Base-by-base conservation (phyloP, 495 filamentous ascomycete genomes). In the Tuber borchii region DNA sequence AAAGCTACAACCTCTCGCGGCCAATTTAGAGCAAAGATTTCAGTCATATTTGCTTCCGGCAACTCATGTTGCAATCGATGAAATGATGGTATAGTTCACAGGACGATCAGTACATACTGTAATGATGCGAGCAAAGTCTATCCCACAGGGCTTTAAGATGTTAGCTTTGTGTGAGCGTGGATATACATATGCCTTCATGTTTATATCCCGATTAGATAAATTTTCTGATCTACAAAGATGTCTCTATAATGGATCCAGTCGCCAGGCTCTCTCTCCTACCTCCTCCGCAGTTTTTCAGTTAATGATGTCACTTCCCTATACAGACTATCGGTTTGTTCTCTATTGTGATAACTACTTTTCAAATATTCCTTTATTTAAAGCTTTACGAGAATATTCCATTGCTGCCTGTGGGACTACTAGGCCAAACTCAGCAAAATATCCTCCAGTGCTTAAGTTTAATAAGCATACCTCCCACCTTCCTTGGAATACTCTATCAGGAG, bases 311-410 rank as follows among this genome's bases (percentile, higher is more conserved):
- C 31, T 74, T n/a, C 61, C 40, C 4, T 42, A 5, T 70, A 74
- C 20, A 19, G 10, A 10, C 10, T 10, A 56, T 56, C 43, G 39
- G 6, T 70, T 77, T 68, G 44, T 73, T 68, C 39, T 77, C 9
- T 77, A 71, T 20, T 77, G 65, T 26, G 72, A 77, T 65, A 77
- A 74, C 39, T 77, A 73, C n/a, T 74, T 77, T 45, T 69, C 75
- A 0, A 69, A 73, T 68, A 68, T 77, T 4, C 10, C 44, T 14
- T 20, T 74, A 10, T 77, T 74, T 9, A 12, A 12, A 2, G 69
- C 51, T 12, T n/a, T 37, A 37, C 34, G 34, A 37, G 34, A 37
- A 2, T 74, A 34, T 16, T n/a, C 2, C 2, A 75, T 75, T 71
- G 68, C 43, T 69, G 75, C 72, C 3, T 77, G 72, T 46, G 68